Percentiles rank a stretch among this genome's conserved stretches.
Evolutionary conservation across 495 filamentous ascomycete species (phyloP).

Genomic region (Terfezia claveryi): DNA sequence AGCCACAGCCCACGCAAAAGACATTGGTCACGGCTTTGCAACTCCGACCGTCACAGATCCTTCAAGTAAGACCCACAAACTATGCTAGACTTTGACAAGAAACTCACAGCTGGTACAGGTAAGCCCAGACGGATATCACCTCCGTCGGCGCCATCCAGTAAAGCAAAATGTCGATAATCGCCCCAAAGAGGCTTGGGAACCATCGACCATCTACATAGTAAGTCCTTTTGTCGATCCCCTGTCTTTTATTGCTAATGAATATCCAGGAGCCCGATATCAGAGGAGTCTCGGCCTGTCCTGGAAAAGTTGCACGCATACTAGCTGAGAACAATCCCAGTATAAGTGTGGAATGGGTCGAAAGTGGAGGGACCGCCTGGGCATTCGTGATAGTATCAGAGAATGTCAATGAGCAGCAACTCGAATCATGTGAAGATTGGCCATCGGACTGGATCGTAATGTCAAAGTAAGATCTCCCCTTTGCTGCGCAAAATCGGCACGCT

Average conservation of each 20-base stretch:
- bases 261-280: slow-evolving; percentile 12
- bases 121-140: too few species aligned
- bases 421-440: slow-evolving; percentile 14
- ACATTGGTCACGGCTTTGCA: slow-evolving; percentile 16
- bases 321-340: slow-evolving; percentile 5
- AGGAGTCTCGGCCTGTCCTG: slow-evolving; percentile 9
- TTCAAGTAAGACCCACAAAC: slow-evolving; percentile 3
- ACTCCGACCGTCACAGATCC: slow-evolving; percentile 5
- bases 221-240: too few species aligned
- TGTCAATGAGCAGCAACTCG: slow-evolving; percentile 10
- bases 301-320: slow-evolving; percentile 11
- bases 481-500: neutral
- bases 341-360: slow-evolving; percentile 12
- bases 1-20: slow-evolving; percentile 17
- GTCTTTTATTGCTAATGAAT: too few species aligned
- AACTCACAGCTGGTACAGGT: too few species aligned
- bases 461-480: slow-evolving; percentile 13
- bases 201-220: too few species aligned
- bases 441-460: slow-evolving; percentile 23
- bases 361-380: slow-evolving; percentile 16
- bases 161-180: too few species aligned
- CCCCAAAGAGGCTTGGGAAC: too few species aligned
- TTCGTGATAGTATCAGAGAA: slow-evolving; percentile 21
- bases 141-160: too few species aligned
- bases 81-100: neutral